These are phyloP conservation scores for Filobasidium floriforme DNA, from an alignment of 768 basidiomycete genomes.

Conservation along the genomic window DNA sequence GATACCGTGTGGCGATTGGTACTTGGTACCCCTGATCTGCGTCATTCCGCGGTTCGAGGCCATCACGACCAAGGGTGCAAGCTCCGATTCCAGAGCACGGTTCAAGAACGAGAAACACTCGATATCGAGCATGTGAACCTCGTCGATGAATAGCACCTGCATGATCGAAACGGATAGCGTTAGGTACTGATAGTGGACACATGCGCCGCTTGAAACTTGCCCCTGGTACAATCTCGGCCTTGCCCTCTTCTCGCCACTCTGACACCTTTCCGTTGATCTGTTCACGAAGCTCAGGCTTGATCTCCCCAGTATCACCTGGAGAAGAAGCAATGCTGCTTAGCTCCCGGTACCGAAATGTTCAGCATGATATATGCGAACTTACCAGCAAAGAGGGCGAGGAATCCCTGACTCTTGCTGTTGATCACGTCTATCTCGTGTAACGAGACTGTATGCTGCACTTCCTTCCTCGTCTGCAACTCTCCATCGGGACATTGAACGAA, in stretches of 20 bases:
- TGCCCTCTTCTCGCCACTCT: slow-evolving; percentile 97
- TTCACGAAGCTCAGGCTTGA: slow-evolving; percentile 89
- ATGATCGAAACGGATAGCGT: slow-evolving; percentile 3
- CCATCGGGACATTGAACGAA: slow-evolving; percentile 98
- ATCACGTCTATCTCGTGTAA: slow-evolving; percentile 99
- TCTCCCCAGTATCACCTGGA: slow-evolving; percentile 89
- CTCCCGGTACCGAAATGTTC: not conserved
- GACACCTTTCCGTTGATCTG: slow-evolving; percentile 96
- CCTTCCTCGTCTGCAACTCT: slow-evolving; percentile 94
- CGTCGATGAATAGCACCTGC: slow-evolving; percentile 95
- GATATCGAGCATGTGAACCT: slow-evolving; percentile 99
- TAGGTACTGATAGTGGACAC: not conserved
- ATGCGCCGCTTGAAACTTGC: slow-evolving; percentile 50
- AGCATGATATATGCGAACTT: not conserved
- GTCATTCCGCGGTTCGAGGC: slow-evolving; percentile 94
- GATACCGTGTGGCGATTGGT: slow-evolving; percentile 87
- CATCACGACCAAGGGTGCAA: slow-evolving; percentile 95
- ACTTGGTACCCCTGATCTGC: slow-evolving; percentile 87
- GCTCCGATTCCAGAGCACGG: slow-evolving; percentile 83
- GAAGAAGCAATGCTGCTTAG: slow-evolving; percentile 45
- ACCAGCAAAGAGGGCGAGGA: slow-evolving; percentile 68
- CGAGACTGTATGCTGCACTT: slow-evolving; percentile 93
- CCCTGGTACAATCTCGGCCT: slow-evolving; percentile 93
- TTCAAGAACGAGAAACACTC: slow-evolving; percentile 99
- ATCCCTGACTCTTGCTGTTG: slow-evolving; percentile 96